Percentiles rank a stretch among this genome's conserved stretches.
Conservation (phyloP, 441 rosid species). For the Populus hybrid region DNA sequence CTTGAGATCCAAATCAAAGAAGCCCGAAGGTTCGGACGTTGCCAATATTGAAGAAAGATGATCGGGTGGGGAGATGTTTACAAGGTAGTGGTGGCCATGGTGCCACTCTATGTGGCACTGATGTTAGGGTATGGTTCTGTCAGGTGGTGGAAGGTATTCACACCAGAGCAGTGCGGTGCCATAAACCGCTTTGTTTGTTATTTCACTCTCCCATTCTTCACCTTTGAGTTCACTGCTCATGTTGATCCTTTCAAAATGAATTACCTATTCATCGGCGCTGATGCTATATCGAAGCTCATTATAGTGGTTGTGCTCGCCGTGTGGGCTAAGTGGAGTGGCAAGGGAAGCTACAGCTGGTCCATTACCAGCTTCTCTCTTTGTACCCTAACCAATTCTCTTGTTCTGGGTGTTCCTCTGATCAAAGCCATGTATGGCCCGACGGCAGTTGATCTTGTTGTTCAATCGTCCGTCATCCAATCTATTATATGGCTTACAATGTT, state of each 20-base stretch:
- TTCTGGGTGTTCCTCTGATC: conserved; percentile 77
- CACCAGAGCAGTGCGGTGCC: conserved; percentile 72
- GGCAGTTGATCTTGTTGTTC: conserved; percentile 81
- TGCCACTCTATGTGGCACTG: conserved; percentile 79
- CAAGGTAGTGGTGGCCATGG: conserved; percentile 80
- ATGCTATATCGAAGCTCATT: conserved; percentile 63
- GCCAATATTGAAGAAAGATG: conserved; percentile 35
- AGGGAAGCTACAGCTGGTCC: conserved; percentile 84
- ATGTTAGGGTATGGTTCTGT: conserved; percentile 84
- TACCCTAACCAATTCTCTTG: conserved; percentile 72
- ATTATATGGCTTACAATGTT: conserved; percentile 74
- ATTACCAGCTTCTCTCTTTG: conserved; percentile 81
- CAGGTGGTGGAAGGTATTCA: conserved; percentile 82
- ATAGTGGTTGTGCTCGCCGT: conserved; percentile 55
- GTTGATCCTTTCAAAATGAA: conserved; percentile 81
- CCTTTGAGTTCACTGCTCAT: conserved; percentile 77
- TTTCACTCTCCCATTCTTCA: conserved; percentile 81
- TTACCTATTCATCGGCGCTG: conserved; percentile 66
- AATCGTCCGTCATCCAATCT: conserved; percentile 68
- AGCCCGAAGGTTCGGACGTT: not conserved
- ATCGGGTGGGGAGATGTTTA: conserved; percentile 73
- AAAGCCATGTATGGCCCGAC: conserved; percentile 78
- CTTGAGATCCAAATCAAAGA: not conserved
- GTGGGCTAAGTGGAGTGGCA: conserved; percentile 77
- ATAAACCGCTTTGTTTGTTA: conserved; percentile 70